phyloP scores from a whole-genome alignment of 192 early-diverging fungal genomes.

The Backusella parvicylindrica region DNA sequence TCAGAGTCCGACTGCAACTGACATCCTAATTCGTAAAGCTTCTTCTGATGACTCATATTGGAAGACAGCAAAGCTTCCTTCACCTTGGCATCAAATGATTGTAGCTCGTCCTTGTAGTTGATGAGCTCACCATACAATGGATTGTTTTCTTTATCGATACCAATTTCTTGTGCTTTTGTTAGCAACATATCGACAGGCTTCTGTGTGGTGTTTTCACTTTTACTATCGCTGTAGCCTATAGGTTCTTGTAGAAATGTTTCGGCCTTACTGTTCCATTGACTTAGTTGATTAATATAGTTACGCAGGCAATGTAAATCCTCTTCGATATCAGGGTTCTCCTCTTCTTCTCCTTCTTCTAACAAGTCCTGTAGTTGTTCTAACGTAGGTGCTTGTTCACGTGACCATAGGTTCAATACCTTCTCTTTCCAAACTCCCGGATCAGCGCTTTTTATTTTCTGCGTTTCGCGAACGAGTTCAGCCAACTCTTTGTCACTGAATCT shows the following conservation, averaged over 20 bases:
- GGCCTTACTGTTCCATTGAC: not conserved
- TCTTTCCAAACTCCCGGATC: slow-evolving; percentile 6
- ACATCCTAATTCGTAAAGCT: not conserved
- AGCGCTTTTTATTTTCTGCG: not conserved
- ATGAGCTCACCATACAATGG: not conserved
- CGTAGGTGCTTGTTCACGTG: slow-evolving; percentile 31
- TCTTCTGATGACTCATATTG: not conserved
- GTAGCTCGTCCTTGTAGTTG: slow-evolving; percentile 28
- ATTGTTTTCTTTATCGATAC: not conserved
- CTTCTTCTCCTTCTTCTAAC: not conserved
- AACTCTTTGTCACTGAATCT: slow-evolving; percentile 38
- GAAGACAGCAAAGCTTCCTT: not conserved
- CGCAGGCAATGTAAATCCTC: not conserved
- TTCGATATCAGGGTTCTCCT: not conserved
- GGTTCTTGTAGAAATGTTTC: not conserved
- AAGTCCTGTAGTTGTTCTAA: not conserved
- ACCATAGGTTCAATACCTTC: slow-evolving; percentile 27
- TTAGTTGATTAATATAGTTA: not conserved
- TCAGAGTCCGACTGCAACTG: not conserved
- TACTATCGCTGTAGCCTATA: not conserved
- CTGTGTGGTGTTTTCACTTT: not conserved
- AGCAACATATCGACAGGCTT: not conserved
- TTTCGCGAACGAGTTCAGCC: slow-evolving; percentile 7
- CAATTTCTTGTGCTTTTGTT: not conserved
- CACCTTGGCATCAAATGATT: slow-evolving; percentile 28